Evolutionary conservation across 805 yeast species (phyloP).

Genomic region (Candida loeiensis): DNA sequence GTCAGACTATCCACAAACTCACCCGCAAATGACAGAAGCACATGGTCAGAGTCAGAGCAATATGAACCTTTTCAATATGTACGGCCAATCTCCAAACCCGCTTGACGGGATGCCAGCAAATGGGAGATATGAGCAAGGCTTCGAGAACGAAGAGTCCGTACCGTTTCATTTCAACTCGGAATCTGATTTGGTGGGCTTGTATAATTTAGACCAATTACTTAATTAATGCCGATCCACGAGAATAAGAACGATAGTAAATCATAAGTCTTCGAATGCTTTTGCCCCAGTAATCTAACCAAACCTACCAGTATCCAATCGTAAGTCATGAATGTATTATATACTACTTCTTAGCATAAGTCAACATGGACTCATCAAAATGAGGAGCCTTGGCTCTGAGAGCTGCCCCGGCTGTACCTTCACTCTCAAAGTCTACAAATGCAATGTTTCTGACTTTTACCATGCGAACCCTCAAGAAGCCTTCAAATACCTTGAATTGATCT

Average conservation of each 20-base stretch:
- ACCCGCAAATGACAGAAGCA: background rate
- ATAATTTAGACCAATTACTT: constrained; percentile 9
- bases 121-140: background rate
- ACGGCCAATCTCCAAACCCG: background rate
- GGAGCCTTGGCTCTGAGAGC: constrained; percentile 6
- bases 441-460: constrained; percentile 63
- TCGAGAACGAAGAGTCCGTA: background rate
- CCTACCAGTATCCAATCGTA: no score
- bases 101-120: background rate
- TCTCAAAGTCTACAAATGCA: constrained; percentile 77
- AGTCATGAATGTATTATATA: no score
- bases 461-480: constrained; percentile 67
- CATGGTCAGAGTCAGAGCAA: background rate
- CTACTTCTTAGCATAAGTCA: constrained; percentile 36
- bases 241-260: no score
- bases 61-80: background rate
- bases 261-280: no score
- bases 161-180: constrained; percentile 4
- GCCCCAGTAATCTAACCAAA: no score
- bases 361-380: constrained; percentile 21
- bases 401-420: constrained; percentile 44
- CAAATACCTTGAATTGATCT: constrained; percentile 43
- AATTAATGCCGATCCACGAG: background rate
- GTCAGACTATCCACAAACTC: background rate
- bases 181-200: constrained; percentile 8